A percentile compares a stretch with the other conserved stretches of the same genome.
Conservation (phyloP, 306 rosid species). For the Argentina anserina region DNA sequence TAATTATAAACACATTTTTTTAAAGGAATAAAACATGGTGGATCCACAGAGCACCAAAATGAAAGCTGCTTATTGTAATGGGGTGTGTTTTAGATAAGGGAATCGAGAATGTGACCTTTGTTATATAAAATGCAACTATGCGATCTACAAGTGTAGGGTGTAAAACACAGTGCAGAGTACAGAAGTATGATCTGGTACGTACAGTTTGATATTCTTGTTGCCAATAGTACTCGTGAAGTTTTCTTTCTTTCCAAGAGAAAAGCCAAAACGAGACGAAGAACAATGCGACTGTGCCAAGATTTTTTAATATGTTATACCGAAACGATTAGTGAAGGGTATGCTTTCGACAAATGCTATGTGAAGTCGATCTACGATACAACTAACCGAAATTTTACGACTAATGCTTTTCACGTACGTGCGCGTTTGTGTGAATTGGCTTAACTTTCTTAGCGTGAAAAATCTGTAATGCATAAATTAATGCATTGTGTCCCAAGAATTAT, state of each 20-base stretch:
- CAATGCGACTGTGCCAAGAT: background rate
- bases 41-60: slow-evolving; percentile 16
- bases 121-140: background rate
- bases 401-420: too few relatives aligned
- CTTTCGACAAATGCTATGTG: background rate
- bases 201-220: background rate
- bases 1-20: background rate
- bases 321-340: too few relatives aligned
- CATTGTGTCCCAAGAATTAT: too few relatives aligned
- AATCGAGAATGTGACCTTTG: background rate
- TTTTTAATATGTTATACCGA: background rate
- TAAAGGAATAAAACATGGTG: slow-evolving; percentile 28
- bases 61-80: slow-evolving; percentile 28
- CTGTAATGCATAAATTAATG: too few relatives aligned
- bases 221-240: background rate
- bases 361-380: background rate
- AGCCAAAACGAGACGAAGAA: background rate
- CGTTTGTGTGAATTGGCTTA: too few relatives aligned
- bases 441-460: too few relatives aligned
- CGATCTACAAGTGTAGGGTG: slow-evolving; percentile 12
- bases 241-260: background rate
- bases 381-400: too few relatives aligned
- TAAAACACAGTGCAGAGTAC: background rate
- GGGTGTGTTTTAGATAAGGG: slow-evolving; percentile 23
- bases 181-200: background rate